Conservation (phyloP, 306 rosid genomes). For the Trichosanthes truncata region DNA sequence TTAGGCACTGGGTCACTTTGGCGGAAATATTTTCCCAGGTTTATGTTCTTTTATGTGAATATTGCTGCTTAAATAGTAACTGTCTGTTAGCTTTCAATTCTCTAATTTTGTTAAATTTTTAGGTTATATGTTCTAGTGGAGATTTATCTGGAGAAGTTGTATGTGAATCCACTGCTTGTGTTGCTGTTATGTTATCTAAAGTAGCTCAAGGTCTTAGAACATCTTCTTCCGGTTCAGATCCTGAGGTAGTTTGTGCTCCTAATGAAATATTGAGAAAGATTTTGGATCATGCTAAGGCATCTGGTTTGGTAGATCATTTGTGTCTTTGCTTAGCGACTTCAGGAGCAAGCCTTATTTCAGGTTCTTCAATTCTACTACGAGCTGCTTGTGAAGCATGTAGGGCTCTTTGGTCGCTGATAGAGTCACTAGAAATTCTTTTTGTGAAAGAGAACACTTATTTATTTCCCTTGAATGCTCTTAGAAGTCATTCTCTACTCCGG, state of each 20-base stretch:
- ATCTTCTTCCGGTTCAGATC: constrained; percentile 34
- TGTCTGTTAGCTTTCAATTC: constrained; percentile 14
- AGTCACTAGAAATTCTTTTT: constrained; percentile 50
- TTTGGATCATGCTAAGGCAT: constrained; percentile 73
- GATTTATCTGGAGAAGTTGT: constrained; percentile 69
- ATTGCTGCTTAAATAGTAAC: background rate
- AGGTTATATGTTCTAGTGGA: constrained; percentile 57
- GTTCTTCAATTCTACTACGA: constrained; percentile 71
- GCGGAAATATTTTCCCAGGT: constrained; percentile 79
- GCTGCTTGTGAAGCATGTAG: constrained; percentile 86
- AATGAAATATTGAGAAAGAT: constrained; percentile 42
- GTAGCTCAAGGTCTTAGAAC: constrained; percentile 50
- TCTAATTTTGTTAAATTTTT: constrained; percentile 28
- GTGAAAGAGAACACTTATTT: constrained; percentile 35
- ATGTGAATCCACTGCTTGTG: constrained; percentile 66
- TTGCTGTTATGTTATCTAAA: constrained; percentile 59
- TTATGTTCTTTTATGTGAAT: constrained; percentile 14
- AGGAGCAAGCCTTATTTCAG: constrained; percentile 78
- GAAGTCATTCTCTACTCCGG: constrained; percentile 39
- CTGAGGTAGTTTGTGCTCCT: constrained; percentile 25
- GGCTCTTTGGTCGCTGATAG: constrained; percentile 73
- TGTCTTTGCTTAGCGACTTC: constrained; percentile 66
- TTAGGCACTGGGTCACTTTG: constrained; percentile 67
- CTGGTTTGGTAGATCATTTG: constrained; percentile 71
- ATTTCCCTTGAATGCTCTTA: constrained; percentile 62